Evolutionary conservation across 768 basidiomycete genomes (phyloP).

Genomic region (Tulasnella sp.): DNA sequence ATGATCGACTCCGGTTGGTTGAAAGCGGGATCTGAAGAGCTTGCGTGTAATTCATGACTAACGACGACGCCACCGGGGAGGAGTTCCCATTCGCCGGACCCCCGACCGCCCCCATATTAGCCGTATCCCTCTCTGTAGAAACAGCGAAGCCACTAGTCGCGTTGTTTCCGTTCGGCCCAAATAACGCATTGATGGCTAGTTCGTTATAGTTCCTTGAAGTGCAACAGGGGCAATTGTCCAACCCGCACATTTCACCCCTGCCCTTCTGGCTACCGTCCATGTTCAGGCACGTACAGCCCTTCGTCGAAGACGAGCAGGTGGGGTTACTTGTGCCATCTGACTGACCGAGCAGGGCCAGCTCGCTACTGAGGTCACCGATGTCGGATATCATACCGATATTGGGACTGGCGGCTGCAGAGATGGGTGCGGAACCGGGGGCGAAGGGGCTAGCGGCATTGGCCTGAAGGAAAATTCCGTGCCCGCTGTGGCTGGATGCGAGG

Average conservation of each 20-base stretch:
- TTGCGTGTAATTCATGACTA: too few species aligned
- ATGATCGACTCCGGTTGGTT: too few species aligned
- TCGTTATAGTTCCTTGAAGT: not conserved
- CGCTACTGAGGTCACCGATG: not conserved
- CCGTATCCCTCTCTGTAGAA: not conserved
- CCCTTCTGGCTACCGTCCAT: not conserved
- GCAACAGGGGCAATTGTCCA: not conserved
- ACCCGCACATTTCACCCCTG: not conserved
- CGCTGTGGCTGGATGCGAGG: not conserved
- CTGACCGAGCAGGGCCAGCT: not conserved
- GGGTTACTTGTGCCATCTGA: not conserved
- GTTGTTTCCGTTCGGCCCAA: not conserved
- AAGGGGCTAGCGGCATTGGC: not conserved
- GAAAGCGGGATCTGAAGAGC: too few species aligned
- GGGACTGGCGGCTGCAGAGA: not conserved
- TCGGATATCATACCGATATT: not conserved
- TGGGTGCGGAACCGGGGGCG: not conserved
- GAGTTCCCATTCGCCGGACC: too few species aligned
- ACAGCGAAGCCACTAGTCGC: not conserved
- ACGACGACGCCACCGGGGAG: too few species aligned
- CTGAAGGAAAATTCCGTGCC: not conserved
- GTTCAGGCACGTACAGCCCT: not conserved
- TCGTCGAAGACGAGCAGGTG: not conserved
- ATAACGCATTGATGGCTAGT: not conserved
- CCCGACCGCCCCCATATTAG: not conserved